Conservation (phyloP, 495 filamentous ascomycete genomes). For the Penicillium crystallinum region DNA sequence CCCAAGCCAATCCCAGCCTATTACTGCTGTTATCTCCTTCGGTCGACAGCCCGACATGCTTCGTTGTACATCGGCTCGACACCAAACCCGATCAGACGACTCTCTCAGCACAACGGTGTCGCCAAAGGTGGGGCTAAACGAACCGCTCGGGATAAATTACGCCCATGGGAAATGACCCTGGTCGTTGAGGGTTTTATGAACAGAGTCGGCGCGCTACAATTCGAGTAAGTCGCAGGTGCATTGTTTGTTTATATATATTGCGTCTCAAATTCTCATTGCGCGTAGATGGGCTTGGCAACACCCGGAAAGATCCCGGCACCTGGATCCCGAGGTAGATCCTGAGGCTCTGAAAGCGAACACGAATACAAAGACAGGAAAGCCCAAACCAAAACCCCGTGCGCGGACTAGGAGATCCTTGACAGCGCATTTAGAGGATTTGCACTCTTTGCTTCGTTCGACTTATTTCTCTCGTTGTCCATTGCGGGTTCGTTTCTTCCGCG, state of each 20-base stretch:
- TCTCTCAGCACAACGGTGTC: slow-evolving; percentile 85
- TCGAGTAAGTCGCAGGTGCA: slow-evolving; percentile 65
- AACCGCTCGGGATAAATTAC: slow-evolving; percentile 58
- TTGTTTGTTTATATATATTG: slow-evolving; percentile 2
- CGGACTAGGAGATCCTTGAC: slow-evolving; percentile 49
- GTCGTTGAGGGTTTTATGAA: slow-evolving; percentile 87
- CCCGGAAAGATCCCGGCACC: slow-evolving; percentile 67
- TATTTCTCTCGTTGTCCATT: slow-evolving; percentile 83
- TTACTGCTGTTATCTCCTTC: slow-evolving; percentile 82
- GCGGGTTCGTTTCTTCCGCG: slow-evolving; percentile 69
- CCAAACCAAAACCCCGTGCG: slow-evolving; percentile 37
- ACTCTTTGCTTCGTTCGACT: slow-evolving; percentile 68
- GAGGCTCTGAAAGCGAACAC: slow-evolving; percentile 1
- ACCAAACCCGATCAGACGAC: slow-evolving; percentile 72
- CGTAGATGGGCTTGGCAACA: slow-evolving; percentile 90
- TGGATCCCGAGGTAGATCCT: slow-evolving; percentile 50
- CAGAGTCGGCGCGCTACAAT: slow-evolving; percentile 82
- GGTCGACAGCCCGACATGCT: slow-evolving; percentile 62
- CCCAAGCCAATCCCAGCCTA: slow-evolving; percentile 59
- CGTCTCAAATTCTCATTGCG: slow-evolving; percentile 3
- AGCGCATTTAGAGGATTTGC: slow-evolving; percentile 66
- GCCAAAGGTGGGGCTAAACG: slow-evolving; percentile 71
- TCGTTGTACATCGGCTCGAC: slow-evolving; percentile 87
- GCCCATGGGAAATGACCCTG: slow-evolving; percentile 91
- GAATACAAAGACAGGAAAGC: slow-evolving; percentile 16